Evolutionary conservation across 306 rosid genomes (phyloP).

Genomic region (Cicer chorassanicum): DNA sequence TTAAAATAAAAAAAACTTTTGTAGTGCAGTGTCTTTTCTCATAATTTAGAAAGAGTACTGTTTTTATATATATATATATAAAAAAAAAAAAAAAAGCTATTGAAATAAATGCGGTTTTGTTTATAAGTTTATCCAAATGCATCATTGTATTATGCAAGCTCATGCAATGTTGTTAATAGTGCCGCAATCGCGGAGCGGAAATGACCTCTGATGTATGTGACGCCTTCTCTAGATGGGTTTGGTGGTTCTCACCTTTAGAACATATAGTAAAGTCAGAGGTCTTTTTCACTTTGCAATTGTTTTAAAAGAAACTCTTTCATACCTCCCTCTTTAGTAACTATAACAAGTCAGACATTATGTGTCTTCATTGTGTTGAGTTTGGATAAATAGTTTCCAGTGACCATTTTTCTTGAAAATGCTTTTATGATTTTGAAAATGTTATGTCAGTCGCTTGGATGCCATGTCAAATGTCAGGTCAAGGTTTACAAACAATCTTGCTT

Average conservation of each 20-base stretch:
- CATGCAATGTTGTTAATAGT: too few relatives aligned
- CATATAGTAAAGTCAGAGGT: neutral
- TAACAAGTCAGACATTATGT: neutral
- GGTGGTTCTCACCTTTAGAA: slow-evolving; percentile 11
- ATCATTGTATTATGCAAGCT: neutral
- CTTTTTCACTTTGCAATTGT: slow-evolving; percentile 12
- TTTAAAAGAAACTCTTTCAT: neutral
- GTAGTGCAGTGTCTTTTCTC: neutral
- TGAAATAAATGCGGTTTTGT: neutral
- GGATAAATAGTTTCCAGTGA: slow-evolving; percentile 3
- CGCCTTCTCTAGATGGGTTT: slow-evolving; percentile 14
- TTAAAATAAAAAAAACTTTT: neutral
- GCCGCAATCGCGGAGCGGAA: too few relatives aligned
- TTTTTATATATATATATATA: too few relatives aligned
- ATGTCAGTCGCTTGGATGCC: slow-evolving; percentile 1
- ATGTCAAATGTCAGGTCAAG: neutral
- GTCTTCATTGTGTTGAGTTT: neutral
- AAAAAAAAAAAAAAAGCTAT: neutral
- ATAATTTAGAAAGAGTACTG: neutral
- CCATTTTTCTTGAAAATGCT: slow-evolving; percentile 10
- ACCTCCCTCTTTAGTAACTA: neutral
- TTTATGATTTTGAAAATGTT: neutral
- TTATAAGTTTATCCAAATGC: neutral
- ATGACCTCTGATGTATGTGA: neutral
- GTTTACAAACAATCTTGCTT: neutral